Base-by-base conservation (phyloP, 495 filamentous ascomycete species). In the Hypoxylon perforatum region DNA sequence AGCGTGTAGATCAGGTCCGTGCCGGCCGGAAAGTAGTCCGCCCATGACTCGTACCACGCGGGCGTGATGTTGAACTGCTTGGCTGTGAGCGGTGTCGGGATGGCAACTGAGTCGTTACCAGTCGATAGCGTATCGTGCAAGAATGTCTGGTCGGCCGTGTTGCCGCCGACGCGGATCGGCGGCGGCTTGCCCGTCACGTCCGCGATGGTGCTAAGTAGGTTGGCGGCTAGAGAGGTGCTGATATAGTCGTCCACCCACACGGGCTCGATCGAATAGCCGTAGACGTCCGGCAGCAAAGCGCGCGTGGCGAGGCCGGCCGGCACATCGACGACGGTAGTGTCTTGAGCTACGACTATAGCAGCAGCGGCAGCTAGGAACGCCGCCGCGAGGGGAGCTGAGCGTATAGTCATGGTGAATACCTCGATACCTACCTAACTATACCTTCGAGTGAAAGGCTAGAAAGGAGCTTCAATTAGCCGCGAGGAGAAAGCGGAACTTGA, bases 241-340 rank as follows among this genome's bases (percentile, higher is more conserved):
- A 66, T 48, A 45, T 74, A 74, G 57, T 65, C 63, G 39, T 70
- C 41, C n/a, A 74, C 49, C 72, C 72, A 74, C 5, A 74, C 47
- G 6, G 72, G 72, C 25, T 74, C 72, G 58, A 74, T 64, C 21
- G 69, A 72, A 47, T 74, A 74, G 18, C 72, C 72, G 57, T 67
- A 72, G 5, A 74, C 63, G 38, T 74, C 69, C 2, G 69, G 61
- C 3, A 63, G 49, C 8, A 74, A 58, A 0, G 45, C 10, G 2
- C 69, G 56, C 4, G 69, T 61, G 33, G 49, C 44, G 10, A 70
- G 51, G 51, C 65, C 44, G 1, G 22, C 47, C 4, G 66, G 66
- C 17, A 74, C 17, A 3, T 66, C 58, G 46, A 74, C 36, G 0
- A 12, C 36, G 18, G 44, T n/a, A n/a, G n/a, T 42, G 25, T 68